Evolutionary conservation across 345 rosid species (phyloP).

Genomic region (Syzygium grande): DNA sequence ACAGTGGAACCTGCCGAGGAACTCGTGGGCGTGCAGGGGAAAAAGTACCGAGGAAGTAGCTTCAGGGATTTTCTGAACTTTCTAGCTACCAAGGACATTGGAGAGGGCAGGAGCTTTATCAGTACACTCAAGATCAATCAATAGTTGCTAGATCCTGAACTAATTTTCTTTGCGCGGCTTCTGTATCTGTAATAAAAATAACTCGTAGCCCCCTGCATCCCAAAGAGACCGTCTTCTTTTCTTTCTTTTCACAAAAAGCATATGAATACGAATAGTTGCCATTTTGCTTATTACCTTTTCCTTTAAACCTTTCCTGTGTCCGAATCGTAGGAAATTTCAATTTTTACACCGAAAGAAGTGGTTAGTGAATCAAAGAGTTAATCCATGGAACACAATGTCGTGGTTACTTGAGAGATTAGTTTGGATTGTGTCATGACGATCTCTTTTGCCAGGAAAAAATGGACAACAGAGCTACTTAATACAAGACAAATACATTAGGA

Average conservation of each 20-base stretch:
- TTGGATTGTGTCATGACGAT: neutral
- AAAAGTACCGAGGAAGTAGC: constrained; percentile 44
- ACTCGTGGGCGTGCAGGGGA: constrained; percentile 40
- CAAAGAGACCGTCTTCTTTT: neutral
- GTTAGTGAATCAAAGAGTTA: neutral
- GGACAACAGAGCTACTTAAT: neutral
- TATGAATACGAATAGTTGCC: neutral
- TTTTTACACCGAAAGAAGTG: neutral
- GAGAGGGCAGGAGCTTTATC: constrained; percentile 39
- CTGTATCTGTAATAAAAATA: neutral
- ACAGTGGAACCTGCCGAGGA: constrained; percentile 45
- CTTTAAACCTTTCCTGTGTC: neutral
- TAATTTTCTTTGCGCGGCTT: neutral
- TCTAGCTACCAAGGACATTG: constrained; percentile 34
- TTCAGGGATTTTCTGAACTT: constrained; percentile 52
- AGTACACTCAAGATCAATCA: constrained; percentile 30
- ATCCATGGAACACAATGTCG: neutral
- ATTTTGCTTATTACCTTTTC: neutral
- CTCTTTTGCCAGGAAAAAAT: neutral
- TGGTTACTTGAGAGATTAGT: neutral
- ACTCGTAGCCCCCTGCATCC: neutral
- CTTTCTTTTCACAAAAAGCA: neutral
- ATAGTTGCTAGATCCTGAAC: neutral
- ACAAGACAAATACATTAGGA: no score
- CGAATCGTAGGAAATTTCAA: neutral